Evolutionary conservation across 2,329 filamentous ascomycete species (phyloP).

Genomic region (Tolypocladium tropicale): DNA sequence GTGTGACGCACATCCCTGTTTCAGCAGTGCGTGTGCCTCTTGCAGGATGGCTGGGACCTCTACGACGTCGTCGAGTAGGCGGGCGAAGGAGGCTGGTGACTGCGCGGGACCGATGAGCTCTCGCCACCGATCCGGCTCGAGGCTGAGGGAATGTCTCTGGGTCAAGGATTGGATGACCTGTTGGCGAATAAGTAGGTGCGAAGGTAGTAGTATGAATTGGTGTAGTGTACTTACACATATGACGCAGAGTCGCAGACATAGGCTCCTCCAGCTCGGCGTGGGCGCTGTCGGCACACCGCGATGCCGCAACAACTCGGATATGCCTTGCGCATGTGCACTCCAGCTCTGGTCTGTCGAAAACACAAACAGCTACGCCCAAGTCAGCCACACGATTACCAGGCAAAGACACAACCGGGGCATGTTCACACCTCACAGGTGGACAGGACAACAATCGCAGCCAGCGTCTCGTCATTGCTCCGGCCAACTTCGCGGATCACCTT

Average conservation of each 20-base stretch:
- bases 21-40: neutral
- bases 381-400: too few species aligned
- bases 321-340: neutral
- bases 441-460: neutral
- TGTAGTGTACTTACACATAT: neutral
- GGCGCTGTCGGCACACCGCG: neutral
- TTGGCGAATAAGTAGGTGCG: neutral
- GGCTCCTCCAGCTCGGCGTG: neutral
- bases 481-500: neutral
- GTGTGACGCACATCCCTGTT: neutral
- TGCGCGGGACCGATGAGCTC: neutral
- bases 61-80: neutral
- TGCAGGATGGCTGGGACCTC: neutral
- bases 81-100: neutral
- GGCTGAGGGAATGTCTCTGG: neutral
- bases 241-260: neutral
- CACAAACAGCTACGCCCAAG: neutral
- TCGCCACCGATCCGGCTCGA: neutral
- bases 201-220: neutral
- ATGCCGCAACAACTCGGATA: neutral
- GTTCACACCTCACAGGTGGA: neutral
- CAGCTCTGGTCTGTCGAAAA: neutral
- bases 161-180: neutral
- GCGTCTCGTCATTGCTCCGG: neutral
- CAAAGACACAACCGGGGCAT: too few species aligned